A percentile compares a stretch with the other conserved stretches of the same genome.
Evolutionary conservation across 768 basidiomycete species (phyloP).

Genomic region (Boletus tylopilopsis): DNA sequence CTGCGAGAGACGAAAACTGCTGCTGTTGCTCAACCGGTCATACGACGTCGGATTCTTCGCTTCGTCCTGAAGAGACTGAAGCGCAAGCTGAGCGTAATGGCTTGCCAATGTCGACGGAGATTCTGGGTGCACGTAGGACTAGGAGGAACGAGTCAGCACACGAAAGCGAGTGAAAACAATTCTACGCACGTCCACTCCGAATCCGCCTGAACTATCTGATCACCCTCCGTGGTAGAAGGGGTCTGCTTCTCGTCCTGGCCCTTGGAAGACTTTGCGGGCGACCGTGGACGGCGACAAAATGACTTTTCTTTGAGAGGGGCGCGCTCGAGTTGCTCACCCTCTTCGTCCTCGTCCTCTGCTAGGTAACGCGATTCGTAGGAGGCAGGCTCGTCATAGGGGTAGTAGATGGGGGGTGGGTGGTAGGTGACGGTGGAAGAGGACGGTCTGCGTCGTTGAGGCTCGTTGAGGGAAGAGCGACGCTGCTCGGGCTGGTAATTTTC

Average conservation of each 20-base stretch:
- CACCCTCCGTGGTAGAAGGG: neutral
- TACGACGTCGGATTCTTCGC: slow-evolving; percentile 31
- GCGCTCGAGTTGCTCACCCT: slow-evolving; percentile 14
- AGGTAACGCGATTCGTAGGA: slow-evolving; percentile 29
- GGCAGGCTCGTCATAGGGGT: slow-evolving; percentile 28
- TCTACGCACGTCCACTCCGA: slow-evolving; percentile 33
- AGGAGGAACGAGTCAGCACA: slow-evolving; percentile 1
- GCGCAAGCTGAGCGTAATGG: slow-evolving; percentile 49
- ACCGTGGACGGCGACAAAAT: slow-evolving; percentile 14
- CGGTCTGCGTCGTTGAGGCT: slow-evolving; percentile 19
- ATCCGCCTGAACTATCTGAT: slow-evolving; percentile 17
- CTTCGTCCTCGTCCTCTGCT: slow-evolving; percentile 27
- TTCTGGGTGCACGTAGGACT: slow-evolving; percentile 58
- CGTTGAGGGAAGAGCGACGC: slow-evolving; percentile 17
- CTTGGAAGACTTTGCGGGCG: slow-evolving; percentile 16
- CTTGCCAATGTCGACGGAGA: slow-evolving; percentile 59
- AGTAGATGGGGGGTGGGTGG: slow-evolving; percentile 21
- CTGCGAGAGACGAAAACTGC: slow-evolving; percentile 8
- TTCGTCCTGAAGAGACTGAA: slow-evolving; percentile 57
- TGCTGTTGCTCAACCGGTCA: slow-evolving; percentile 21
- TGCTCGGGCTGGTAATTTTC: slow-evolving; percentile 22
- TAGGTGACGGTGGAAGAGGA: slow-evolving; percentile 26
- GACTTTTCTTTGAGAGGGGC: slow-evolving; percentile 28
- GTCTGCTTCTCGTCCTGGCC: slow-evolving; percentile 20
- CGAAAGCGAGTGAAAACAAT: neutral